Evolutionary conservation across 2,329 filamentous ascomycete species (phyloP), one percentile per base, ranked within the genome.

Genomic region (Hypocrella siamensis): DNA sequence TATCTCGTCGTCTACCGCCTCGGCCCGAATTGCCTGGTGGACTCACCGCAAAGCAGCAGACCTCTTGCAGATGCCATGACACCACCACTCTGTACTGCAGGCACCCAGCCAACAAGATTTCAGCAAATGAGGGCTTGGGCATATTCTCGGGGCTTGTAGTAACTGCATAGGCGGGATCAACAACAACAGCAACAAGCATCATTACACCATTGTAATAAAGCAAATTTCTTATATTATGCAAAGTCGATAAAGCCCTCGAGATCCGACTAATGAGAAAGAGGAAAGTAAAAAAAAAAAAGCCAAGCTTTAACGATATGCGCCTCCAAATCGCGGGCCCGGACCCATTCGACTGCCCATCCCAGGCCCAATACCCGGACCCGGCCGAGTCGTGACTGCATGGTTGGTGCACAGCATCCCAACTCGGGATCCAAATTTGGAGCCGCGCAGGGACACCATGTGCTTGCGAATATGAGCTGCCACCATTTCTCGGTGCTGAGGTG

Each of bases 331-430:
- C 45, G 70, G 57, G 35, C 64, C 66, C 32, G 70, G 67, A 38
- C 65, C 66, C 52, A 75, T 61, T 22, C 69, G 73, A 33, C 57
- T 48, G 17, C 61, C 58, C 44, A 81, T 66, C 37, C 73, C 65
- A 37, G 77, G 67, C 15, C 82, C 80, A 42, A 75, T 70, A 19
- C 82, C 81, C 41, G 86, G 84, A 26, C 86, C 88, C 38, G 88
- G 86, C 34, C 86, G 83, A 44, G 85, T 94, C 32, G 81, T 72
- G 43, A 85, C 75, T 30, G 83, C 84, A 24, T 86, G 88, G 56
- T 96, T 96, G 59, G 84, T 93, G 63, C 92, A 98, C 33, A 98
- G 79, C 88, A 98, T 96, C 19, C 90, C 90, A 39, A 98, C 90
- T 35, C 90, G 83, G 37, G 90, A 98, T 38, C 90, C 90, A 53